Evolutionary conservation across 352 stramenopile genomes (phyloP).

Genomic region (Phytophthora vignae): DNA sequence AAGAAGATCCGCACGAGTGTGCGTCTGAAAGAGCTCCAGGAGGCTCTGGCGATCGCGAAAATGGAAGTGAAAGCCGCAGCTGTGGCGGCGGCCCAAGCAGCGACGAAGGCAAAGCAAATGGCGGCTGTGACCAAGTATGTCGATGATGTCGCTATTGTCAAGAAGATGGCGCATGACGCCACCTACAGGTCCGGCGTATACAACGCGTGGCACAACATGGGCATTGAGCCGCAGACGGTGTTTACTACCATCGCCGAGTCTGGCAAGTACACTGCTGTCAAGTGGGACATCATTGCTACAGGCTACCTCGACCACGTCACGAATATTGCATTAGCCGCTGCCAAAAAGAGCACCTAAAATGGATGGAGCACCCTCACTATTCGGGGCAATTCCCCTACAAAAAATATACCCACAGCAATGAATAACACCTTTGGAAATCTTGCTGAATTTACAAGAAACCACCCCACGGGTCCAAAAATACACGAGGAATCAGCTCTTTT

Average conservation of each 20-base stretch:
- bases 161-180: background rate
- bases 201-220: background rate
- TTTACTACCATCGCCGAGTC: background rate
- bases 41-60: constrained; percentile 2
- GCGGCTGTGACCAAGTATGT: background rate
- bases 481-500: no score
- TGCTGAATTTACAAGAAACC: no score
- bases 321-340: background rate
- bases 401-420: no score
- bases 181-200: background rate
- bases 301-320: background rate
- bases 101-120: background rate
- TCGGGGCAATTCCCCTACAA: no score
- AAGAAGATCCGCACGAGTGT: background rate
- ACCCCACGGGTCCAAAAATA: no score
- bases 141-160: background rate
- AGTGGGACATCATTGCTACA: background rate
- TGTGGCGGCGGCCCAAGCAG: background rate
- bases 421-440: no score
- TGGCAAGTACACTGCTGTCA: background rate
- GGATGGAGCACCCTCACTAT: background rate
- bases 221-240: background rate
- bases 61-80: background rate
- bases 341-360: background rate
- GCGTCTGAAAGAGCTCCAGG: background rate